Percentiles rank a stretch among this genome's conserved stretches.
phyloP scores from a whole-genome alignment of 2,329 filamentous ascomycete genomes.

The Tolypocladium guangdongense region DNA sequence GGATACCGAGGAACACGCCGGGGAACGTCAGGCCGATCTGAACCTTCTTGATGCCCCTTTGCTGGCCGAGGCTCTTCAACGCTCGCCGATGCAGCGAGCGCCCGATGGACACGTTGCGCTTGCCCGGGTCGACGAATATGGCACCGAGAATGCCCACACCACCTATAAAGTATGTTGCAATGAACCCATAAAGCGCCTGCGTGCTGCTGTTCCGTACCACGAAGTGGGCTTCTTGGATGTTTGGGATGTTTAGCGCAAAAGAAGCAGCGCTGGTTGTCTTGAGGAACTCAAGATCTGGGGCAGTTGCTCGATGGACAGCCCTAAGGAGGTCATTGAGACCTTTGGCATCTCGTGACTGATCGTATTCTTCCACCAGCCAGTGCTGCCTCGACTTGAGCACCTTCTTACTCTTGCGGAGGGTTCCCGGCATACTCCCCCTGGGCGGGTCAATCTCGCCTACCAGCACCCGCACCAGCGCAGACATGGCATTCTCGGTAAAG shows the following conservation, averaged over 20 bases:
- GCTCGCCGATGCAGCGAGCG: slow-evolving; percentile 81
- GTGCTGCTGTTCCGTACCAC: slow-evolving; percentile 93
- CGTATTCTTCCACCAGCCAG: slow-evolving; percentile 88
- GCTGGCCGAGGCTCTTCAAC: slow-evolving; percentile 60
- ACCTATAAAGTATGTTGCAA: slow-evolving; percentile 73
- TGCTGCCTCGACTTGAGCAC: slow-evolving; percentile 81
- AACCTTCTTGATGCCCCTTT: slow-evolving; percentile 62
- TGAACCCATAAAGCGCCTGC: slow-evolving; percentile 82
- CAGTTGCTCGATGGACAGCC: slow-evolving; percentile 54
- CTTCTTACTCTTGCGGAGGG: slow-evolving; percentile 78
- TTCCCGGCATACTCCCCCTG: slow-evolving; percentile 53
- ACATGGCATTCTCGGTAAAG: slow-evolving; percentile 86
- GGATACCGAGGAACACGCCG: slow-evolving; percentile 78
- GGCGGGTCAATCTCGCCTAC: slow-evolving; percentile 63
- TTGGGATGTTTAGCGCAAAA: slow-evolving; percentile 61
- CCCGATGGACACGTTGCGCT: slow-evolving; percentile 82
- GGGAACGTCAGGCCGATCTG: slow-evolving; percentile 75
- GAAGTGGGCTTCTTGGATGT: slow-evolving; percentile 74
- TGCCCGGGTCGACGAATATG: slow-evolving; percentile 78
- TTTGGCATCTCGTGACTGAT: slow-evolving; percentile 62
- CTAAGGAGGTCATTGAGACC: slow-evolving; percentile 68
- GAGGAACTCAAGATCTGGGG: slow-evolving; percentile 59
- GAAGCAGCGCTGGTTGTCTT: slow-evolving; percentile 58
- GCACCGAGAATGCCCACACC: slow-evolving; percentile 67
- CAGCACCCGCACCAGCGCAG: slow-evolving; percentile 70